phyloP scores from a whole-genome alignment of 805 yeast genomes.

The Tetrapisispora phaffii region DNA sequence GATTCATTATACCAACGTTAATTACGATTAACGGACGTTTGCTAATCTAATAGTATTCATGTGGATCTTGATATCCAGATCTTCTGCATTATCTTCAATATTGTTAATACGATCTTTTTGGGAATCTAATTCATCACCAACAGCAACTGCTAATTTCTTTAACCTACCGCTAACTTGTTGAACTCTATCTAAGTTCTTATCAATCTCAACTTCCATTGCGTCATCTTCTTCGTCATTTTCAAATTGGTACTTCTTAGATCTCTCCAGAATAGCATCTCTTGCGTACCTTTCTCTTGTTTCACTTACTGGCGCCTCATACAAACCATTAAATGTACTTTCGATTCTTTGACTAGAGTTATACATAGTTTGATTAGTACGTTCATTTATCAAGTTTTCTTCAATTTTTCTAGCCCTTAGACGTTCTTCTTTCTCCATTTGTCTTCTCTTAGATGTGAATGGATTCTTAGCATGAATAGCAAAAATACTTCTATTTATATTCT shows the following conservation, averaged over 20 bases:
- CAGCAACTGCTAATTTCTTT: conserved; percentile 58
- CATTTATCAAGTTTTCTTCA: conserved; percentile 51
- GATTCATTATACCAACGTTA: background rate
- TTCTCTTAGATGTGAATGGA: conserved; percentile 76
- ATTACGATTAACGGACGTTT: conserved; percentile 31
- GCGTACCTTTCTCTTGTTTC: conserved; percentile 27
- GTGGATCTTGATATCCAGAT: conserved; percentile 71
- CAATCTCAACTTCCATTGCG: conserved; percentile 79
- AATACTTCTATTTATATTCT: conserved; percentile 67
- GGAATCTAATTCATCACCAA: conserved; percentile 65
- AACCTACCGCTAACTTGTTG: conserved; percentile 56
- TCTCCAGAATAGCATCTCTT: conserved; percentile 31
- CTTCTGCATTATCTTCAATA: conserved; percentile 75
- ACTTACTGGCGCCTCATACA: conserved; percentile 14
- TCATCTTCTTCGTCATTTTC: conserved; percentile 90
- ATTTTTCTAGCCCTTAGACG: conserved; percentile 49
- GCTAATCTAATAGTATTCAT: conserved; percentile 63
- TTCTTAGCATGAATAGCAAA: conserved; percentile 74
- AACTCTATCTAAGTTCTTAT: conserved; percentile 71
- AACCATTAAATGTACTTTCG: conserved; percentile 41
- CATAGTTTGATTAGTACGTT: conserved; percentile 47
- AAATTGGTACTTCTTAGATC: conserved; percentile 62
- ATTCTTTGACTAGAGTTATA: conserved; percentile 59
- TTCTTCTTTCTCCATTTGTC: conserved; percentile 64
- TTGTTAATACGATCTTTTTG: conserved; percentile 66